Evolutionary conservation across 2,329 filamentous ascomycete species (phyloP).

Genomic region (Fusarium staphyleae): DNA sequence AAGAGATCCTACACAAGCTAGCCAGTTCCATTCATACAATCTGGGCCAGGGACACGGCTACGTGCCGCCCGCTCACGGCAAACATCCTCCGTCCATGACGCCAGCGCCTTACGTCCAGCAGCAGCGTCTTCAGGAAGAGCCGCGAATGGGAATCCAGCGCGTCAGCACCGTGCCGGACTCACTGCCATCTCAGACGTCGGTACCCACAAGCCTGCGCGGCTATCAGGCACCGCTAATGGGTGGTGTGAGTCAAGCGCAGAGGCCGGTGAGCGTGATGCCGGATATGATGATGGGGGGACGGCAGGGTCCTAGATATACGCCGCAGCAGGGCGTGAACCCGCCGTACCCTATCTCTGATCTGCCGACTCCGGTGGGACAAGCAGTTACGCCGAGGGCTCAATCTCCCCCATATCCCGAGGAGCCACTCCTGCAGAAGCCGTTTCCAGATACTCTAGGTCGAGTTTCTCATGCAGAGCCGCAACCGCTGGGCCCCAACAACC

Average conservation of each 20-base stretch:
- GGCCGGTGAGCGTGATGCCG: slow-evolving; percentile 35
- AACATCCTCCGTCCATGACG: slow-evolving; percentile 39
- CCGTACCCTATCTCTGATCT: slow-evolving; percentile 27
- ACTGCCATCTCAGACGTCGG: slow-evolving; percentile 29
- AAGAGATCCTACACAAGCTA: slow-evolving; percentile 23
- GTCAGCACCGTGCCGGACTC: slow-evolving; percentile 37
- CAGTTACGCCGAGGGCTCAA: slow-evolving; percentile 24
- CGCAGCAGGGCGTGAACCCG: slow-evolving; percentile 13
- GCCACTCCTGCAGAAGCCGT: slow-evolving; percentile 6
- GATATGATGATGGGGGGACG: slow-evolving; percentile 25
- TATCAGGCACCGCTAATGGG: slow-evolving; percentile 5
- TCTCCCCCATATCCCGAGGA: slow-evolving; percentile 30
- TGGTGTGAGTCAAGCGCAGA: slow-evolving; percentile 12
- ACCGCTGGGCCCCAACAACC: slow-evolving; percentile 7
- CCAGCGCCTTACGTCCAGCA: slow-evolving; percentile 31
- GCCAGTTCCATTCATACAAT: slow-evolving; percentile 1
- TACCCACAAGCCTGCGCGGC: slow-evolving; percentile 14
- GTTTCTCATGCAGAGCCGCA: not conserved
- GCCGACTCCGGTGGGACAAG: slow-evolving; percentile 28
- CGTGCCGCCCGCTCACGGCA: slow-evolving; percentile 33
- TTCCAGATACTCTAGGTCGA: not conserved
- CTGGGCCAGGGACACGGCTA: slow-evolving; percentile 26
- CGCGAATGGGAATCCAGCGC: slow-evolving; percentile 29
- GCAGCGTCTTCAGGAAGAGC: slow-evolving; percentile 28
- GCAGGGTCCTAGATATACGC: not conserved